Evolutionary conservation across 2,329 filamentous ascomycete genomes (phyloP).

Genomic region (Zopfia rhizophila): DNA sequence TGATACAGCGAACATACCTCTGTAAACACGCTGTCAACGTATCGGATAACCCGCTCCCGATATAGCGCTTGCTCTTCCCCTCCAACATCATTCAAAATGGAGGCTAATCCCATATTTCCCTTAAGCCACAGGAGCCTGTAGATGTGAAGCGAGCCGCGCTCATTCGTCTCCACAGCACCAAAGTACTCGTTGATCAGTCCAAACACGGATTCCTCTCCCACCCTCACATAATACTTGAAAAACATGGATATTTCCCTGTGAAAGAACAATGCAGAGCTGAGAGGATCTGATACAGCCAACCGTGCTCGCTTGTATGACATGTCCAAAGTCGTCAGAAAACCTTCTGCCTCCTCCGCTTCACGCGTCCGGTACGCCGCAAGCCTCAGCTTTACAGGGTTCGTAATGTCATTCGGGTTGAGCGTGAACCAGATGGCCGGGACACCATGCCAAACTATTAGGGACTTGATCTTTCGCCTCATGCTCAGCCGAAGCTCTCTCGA

Average conservation of each 20-base stretch:
- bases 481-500: constrained; percentile 7
- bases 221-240: constrained; percentile 9
- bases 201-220: constrained; percentile 11
- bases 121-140: no score
- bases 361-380: constrained; percentile 10
- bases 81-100: constrained; percentile 1
- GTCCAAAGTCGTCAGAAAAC: constrained; percentile 2
- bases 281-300: constrained; percentile 3
- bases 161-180: constrained; percentile 9
- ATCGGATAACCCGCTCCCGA: constrained; percentile 4
- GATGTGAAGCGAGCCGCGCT: no score
- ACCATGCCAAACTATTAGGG: constrained; percentile 7
- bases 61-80: constrained; percentile 1
- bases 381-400: constrained; percentile 11
- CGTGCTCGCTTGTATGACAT: constrained; percentile 7
- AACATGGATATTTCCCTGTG: constrained; percentile 8
- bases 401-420: constrained; percentile 13
- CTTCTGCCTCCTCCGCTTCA: neutral
- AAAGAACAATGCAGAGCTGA: constrained; percentile 8
- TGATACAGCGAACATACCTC: constrained; percentile 10
- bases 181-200: constrained; percentile 5
- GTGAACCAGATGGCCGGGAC: constrained; percentile 11
- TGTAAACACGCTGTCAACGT: constrained; percentile 8
- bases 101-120: no score
- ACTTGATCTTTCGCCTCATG: constrained; percentile 12